phyloP scores from a whole-genome alignment of 148 eudicot species.

The Dysphania ambrosioides region DNA sequence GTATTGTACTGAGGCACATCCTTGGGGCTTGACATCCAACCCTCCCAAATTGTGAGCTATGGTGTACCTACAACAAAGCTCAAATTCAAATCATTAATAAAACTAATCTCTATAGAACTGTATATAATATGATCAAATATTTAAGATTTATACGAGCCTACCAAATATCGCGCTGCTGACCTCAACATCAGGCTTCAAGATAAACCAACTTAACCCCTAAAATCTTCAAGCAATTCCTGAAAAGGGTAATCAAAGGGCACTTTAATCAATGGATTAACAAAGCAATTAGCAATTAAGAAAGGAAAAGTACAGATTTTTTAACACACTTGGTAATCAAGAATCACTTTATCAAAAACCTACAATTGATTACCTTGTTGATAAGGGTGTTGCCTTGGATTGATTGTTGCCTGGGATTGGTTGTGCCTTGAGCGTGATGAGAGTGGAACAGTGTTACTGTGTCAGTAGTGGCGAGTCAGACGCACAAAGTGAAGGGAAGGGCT shows the following conservation, averaged over 20 bases:
- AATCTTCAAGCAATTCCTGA: neutral
- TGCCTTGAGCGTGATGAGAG: no score
- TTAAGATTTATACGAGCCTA: neutral
- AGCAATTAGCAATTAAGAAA: neutral
- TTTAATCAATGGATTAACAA: neutral
- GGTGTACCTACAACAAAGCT: slow-evolving; percentile 12
- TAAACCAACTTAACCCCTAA: neutral
- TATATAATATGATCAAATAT: neutral
- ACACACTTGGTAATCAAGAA: neutral
- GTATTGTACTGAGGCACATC: slow-evolving; percentile 30
- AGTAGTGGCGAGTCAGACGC: no score
- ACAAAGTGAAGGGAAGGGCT: no score
- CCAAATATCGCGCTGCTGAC: slow-evolving; percentile 9
- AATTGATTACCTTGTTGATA: no score
- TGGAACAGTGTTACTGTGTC: no score
- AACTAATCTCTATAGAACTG: neutral
- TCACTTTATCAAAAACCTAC: neutral
- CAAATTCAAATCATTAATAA: slow-evolving; percentile 1
- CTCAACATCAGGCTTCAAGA: slow-evolving; percentile 14
- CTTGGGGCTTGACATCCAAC: slow-evolving; percentile 24
- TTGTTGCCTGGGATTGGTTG: no score
- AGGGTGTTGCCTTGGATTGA: no score
- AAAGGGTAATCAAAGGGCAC: neutral
- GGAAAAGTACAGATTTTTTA: neutral
- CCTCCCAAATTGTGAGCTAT: slow-evolving; percentile 19